A percentile compares a stretch with the other conserved stretches of the same genome.
phyloP scores from a whole-genome alignment of 2,329 filamentous ascomycete genomes.

The Pseudopyrenochaeta lycopersici region DNA sequence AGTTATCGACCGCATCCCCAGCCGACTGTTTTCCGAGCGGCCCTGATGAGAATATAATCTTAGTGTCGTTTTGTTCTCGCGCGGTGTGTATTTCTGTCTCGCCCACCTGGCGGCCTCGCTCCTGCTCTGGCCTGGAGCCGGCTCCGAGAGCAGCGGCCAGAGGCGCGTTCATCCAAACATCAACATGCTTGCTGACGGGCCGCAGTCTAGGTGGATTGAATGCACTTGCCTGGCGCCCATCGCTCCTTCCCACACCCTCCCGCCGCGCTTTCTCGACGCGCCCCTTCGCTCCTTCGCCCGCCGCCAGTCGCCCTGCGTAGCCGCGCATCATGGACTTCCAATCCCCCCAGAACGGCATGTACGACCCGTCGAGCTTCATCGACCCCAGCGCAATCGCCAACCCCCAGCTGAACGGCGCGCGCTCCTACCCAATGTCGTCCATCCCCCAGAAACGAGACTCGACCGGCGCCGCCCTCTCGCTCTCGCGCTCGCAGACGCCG shows the following conservation, averaged over 20 bases:
- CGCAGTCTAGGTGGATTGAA: slow-evolving; percentile 36
- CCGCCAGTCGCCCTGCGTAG: slow-evolving; percentile 13
- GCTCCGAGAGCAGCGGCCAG: slow-evolving; percentile 22
- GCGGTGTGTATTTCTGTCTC: slow-evolving; percentile 30
- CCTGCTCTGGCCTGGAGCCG: slow-evolving; percentile 23
- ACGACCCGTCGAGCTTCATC: slow-evolving; percentile 48
- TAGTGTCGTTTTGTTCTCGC: slow-evolving; percentile 35
- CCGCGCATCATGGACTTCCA: slow-evolving; percentile 49
- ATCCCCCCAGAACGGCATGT: slow-evolving; percentile 47
- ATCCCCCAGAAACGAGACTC: slow-evolving; percentile 95
- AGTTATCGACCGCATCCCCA: slow-evolving; percentile 39
- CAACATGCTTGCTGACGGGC: slow-evolving; percentile 41
- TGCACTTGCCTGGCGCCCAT: slow-evolving; percentile 31
- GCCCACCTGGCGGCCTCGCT: slow-evolving; percentile 15
- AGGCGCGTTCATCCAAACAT: slow-evolving; percentile 40
- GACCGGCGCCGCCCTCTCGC: slow-evolving; percentile 84
- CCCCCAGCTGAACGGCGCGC: slow-evolving; percentile 73
- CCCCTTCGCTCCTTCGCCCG: slow-evolving; percentile 15
- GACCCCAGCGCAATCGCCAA: slow-evolving; percentile 51
- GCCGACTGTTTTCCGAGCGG: slow-evolving; percentile 32
- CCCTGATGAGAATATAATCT: slow-evolving; percentile 38
- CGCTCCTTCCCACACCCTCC: slow-evolving; percentile 8
- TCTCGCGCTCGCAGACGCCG: slow-evolving; percentile 92
- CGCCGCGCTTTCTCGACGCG: slow-evolving; percentile 6
- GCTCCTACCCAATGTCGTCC: slow-evolving; percentile 86